A percentile compares a stretch with the other conserved stretches of the same genome.
phyloP scores from a whole-genome alignment of 2,329 filamentous ascomycete species.

The Alternaria novae-zelandiae region DNA sequence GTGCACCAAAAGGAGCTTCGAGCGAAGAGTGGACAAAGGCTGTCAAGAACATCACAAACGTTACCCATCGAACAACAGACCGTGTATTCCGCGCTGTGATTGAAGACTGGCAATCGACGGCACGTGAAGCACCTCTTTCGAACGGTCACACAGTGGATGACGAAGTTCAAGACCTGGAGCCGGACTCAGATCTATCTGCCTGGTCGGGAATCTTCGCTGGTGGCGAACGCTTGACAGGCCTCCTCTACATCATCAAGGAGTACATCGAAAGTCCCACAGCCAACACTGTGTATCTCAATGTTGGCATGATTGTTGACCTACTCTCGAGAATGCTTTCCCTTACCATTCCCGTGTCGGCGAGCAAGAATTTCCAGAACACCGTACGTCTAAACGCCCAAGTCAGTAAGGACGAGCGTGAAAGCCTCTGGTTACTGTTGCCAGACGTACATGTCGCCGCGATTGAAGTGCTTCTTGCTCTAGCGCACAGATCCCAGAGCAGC shows the following conservation, averaged over 20 bases:
- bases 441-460: slow-evolving; percentile 76
- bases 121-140: slow-evolving; percentile 46
- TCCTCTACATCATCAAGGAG: slow-evolving; percentile 69
- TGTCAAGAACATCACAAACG: slow-evolving; percentile 66
- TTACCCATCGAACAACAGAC: slow-evolving; percentile 75
- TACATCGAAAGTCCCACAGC: slow-evolving; percentile 71
- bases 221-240: slow-evolving; percentile 68
- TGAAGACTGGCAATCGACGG: slow-evolving; percentile 79
- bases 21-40: slow-evolving; percentile 79
- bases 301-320: slow-evolving; percentile 73
- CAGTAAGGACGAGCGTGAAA: slow-evolving; percentile 79
- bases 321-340: slow-evolving; percentile 74
- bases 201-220: slow-evolving; percentile 82
- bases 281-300: slow-evolving; percentile 68
- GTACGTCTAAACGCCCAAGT: slow-evolving; percentile 75
- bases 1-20: slow-evolving; percentile 78
- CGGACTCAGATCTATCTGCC: slow-evolving; percentile 60
- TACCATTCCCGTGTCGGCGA: slow-evolving; percentile 56
- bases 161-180: slow-evolving; percentile 48
- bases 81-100: slow-evolving; percentile 78
- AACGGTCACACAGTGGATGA: slow-evolving; percentile 39
- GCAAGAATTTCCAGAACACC: slow-evolving; percentile 44
- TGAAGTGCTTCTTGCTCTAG: slow-evolving; percentile 64
- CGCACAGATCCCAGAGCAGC: slow-evolving; percentile 64
- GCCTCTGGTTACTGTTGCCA: slow-evolving; percentile 75